phyloP scores from a whole-genome alignment of 352 stramenopile species.

The Phytophthora rubi region DNA sequence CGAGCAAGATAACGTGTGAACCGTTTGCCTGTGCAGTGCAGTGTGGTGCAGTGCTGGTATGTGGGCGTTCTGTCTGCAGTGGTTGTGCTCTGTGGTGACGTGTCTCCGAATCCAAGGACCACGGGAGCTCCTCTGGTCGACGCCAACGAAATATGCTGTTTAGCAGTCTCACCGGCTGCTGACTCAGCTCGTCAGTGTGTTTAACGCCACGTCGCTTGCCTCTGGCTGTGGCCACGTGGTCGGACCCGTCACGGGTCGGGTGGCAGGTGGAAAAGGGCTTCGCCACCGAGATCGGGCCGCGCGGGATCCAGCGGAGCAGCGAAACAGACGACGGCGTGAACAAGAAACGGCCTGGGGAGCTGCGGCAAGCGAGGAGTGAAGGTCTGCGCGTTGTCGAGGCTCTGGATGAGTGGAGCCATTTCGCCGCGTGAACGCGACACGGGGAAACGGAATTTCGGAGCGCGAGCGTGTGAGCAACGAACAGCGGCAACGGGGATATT shows the following conservation, averaged over 20 bases:
- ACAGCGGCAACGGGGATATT: conserved; percentile 19
- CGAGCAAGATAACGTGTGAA: conserved; percentile 30
- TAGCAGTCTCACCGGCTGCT: conserved; percentile 25
- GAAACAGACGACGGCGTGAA: conserved; percentile 39
- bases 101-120: conserved; percentile 12
- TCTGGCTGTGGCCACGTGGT: conserved; percentile 27
- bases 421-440: conserved; percentile 39
- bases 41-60: conserved; percentile 17
- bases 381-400: conserved; percentile 32
- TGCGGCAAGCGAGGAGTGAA: conserved; percentile 24
- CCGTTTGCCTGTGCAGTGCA: conserved; percentile 19
- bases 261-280: conserved; percentile 35
- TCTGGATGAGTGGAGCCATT: conserved; percentile 36
- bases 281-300: conserved; percentile 7
- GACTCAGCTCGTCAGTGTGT: conserved; percentile 20
- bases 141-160: conserved; percentile 36
- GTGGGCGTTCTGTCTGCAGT: conserved; percentile 15
- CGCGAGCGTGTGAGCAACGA: conserved; percentile 25
- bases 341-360: conserved; percentile 41
- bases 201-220: conserved; percentile 32
- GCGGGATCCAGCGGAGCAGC: conserved; percentile 12
- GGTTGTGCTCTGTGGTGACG: conserved; percentile 17
- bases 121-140: conserved; percentile 9
- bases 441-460: conserved; percentile 30
- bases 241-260: conserved; percentile 27